phyloP scores from a whole-genome alignment of 1,284 basidiomycete genomes.

The Ceratobasidium sp. region DNA sequence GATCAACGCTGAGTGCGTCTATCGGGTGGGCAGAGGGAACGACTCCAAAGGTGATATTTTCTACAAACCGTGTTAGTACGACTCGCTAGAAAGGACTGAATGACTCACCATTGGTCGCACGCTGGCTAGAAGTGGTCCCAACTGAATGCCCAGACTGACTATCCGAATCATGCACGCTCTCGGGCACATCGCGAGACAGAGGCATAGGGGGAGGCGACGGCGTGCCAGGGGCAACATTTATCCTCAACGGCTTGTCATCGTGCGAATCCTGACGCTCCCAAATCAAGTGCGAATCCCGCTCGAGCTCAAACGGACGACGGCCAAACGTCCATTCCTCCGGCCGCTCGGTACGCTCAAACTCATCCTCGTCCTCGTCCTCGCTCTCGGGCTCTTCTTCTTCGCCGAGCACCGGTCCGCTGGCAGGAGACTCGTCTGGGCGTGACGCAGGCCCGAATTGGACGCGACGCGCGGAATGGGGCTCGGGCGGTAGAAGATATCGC shows the following conservation, averaged over 20 bases:
- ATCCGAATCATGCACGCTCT: conserved; percentile 36
- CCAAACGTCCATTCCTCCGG: conserved; percentile 34
- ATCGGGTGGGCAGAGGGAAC: conserved; percentile 28
- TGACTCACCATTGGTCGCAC: conserved; percentile 16
- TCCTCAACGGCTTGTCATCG: conserved; percentile 22
- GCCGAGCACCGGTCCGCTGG: neutral
- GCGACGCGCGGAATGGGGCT: conserved; percentile 13
- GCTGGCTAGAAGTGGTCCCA: conserved; percentile 18
- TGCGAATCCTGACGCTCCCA: conserved; percentile 11
- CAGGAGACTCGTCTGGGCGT: neutral
- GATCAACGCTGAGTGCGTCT: conserved; percentile 9
- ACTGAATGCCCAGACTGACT: conserved; percentile 29
- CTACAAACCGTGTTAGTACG: neutral
- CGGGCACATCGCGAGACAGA: conserved; percentile 16
- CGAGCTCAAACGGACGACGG: conserved; percentile 10
- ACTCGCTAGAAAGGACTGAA: neutral
- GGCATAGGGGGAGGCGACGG: conserved; percentile 17
- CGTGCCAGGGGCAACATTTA: conserved; percentile 30
- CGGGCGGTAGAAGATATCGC: conserved; percentile 31
- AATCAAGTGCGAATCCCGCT: conserved; percentile 5
- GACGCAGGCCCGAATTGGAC: neutral
- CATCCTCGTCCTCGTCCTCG: neutral
- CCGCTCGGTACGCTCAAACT: neutral
- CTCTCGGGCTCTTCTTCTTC: conserved; percentile 2
- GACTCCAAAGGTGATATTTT: conserved; percentile 30